Evolutionary conservation across 768 basidiomycete species (phyloP).

Genomic region (Suillus cothurnatus): DNA sequence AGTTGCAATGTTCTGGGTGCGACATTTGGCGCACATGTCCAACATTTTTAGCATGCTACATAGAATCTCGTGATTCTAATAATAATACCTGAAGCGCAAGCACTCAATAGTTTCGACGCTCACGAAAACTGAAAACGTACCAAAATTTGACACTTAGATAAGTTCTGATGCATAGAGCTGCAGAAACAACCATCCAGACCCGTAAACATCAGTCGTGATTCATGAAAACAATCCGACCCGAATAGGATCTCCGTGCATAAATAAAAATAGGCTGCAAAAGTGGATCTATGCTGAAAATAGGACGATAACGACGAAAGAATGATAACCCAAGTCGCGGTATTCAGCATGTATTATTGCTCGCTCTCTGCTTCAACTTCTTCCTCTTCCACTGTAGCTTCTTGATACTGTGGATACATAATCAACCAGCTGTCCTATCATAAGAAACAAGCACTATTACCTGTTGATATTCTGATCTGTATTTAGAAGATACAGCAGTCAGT

Average conservation of each 20-base stretch:
- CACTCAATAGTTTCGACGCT: not conserved
- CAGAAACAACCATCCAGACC: not conserved
- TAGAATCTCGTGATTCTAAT: not conserved
- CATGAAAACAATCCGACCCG: not conserved
- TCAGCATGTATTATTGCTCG: conserved; percentile 30
- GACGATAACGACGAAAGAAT: not conserved
- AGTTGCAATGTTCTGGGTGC: too few relatives aligned
- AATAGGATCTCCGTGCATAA: not conserved
- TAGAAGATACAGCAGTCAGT: conserved; percentile 12
- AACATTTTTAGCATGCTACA: too few relatives aligned
- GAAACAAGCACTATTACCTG: conserved; percentile 47
- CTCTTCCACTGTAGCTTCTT: conserved; percentile 57
- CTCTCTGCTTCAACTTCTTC: conserved; percentile 34
- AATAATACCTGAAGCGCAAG: not conserved
- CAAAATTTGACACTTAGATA: not conserved
- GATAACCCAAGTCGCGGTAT: not conserved
- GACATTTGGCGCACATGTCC: too few relatives aligned
- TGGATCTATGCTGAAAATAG: conserved; percentile 1
- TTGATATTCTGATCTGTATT: conserved; percentile 82
- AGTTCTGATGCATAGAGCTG: not conserved
- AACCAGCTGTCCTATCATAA: not conserved
- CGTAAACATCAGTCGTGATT: not conserved
- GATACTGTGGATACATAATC: conserved; percentile 45
- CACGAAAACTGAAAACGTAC: not conserved
- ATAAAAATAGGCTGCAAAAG: not conserved